These are phyloP conservation scores for Capronia americana DNA, from an alignment of 2,329 filamentous ascomycete species.

Conservation along the genomic window DNA sequence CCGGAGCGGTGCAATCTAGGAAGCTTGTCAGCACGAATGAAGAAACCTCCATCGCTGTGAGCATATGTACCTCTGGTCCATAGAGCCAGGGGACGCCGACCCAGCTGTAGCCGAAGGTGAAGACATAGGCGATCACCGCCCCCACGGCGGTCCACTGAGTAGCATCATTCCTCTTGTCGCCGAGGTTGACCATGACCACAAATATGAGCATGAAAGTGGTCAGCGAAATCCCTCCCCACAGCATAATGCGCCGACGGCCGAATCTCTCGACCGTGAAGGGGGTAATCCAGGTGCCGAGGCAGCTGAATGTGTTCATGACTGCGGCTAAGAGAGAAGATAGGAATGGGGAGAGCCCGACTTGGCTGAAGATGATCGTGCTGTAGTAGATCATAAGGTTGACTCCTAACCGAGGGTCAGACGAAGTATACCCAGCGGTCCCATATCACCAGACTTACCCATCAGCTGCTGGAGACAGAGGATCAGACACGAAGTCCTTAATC, in stretches of 20 bases:
- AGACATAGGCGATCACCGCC: conserved; percentile 64
- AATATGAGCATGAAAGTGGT: conserved; percentile 70
- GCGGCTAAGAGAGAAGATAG: conserved; percentile 58
- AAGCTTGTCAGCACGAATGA: too few species aligned
- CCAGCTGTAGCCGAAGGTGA: conserved; percentile 66
- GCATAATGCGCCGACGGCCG: conserved; percentile 72
- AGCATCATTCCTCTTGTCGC: conserved; percentile 65
- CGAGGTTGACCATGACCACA: conserved; percentile 62
- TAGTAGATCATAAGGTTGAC: conserved; percentile 65
- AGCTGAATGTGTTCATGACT: conserved; percentile 62
- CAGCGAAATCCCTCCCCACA: conserved; percentile 71
- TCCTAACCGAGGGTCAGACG: too few species aligned
- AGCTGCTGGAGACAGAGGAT: conserved; percentile 20
- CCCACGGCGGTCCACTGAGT: conserved; percentile 51
- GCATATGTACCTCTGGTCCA: conserved; percentile 62
- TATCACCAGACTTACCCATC: conserved; percentile 55
- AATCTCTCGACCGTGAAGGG: conserved; percentile 59
- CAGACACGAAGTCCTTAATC: conserved; percentile 16
- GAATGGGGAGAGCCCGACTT: conserved; percentile 49
- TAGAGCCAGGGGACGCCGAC: conserved; percentile 48
- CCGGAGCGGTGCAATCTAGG: conserved; percentile 72
- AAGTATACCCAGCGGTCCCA: too few species aligned
- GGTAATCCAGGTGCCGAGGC: conserved; percentile 58
- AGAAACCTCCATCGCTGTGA: too few species aligned
- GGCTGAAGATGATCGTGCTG: conserved; percentile 51